Conservation (phyloP, 768 basidiomycete species). For the Serendipita indica region DNA sequence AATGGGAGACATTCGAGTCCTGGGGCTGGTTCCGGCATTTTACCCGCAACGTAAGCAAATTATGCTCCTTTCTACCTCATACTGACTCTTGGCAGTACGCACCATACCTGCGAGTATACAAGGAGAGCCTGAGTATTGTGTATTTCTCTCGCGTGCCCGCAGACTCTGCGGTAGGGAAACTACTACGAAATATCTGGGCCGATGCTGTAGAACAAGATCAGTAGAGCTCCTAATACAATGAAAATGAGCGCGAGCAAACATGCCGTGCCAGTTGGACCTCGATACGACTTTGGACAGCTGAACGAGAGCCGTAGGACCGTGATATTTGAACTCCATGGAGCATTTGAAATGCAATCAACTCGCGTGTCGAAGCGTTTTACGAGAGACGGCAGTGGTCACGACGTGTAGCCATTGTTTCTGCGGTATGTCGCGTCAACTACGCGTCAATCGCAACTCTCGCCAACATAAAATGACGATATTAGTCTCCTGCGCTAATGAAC, state of each 20-base stretch:
- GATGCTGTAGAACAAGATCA: slow-evolving; percentile 9
- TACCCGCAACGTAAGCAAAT: slow-evolving; percentile 50
- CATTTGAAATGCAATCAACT: slow-evolving; percentile 8
- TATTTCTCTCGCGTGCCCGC: slow-evolving; percentile 32
- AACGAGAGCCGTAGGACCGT: too few species aligned
- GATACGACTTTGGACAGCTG: too few species aligned
- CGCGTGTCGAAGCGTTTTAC: background rate
- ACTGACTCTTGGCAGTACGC: slow-evolving; percentile 39
- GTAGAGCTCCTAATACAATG: background rate
- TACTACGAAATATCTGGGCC: slow-evolving; percentile 9
- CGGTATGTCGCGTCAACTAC: background rate
- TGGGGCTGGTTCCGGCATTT: slow-evolving; percentile 90
- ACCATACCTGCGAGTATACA: slow-evolving; percentile 61
- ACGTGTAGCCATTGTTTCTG: slow-evolving; percentile 2
- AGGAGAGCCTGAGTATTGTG: slow-evolving; percentile 51
- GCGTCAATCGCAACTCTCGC: background rate
- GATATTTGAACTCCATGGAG: background rate
- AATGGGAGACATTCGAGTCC: slow-evolving; percentile 76
- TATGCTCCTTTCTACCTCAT: background rate
- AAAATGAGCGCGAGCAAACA: background rate
- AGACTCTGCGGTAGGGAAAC: background rate
- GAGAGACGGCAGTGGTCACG: slow-evolving; percentile 9
- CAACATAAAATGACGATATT: background rate
- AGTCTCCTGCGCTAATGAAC: slow-evolving; percentile 77
- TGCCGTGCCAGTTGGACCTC: too few species aligned